phyloP scores from a whole-genome alignment of 495 filamentous ascomycete species.

The Melanomma pulvis-pyrius region DNA sequence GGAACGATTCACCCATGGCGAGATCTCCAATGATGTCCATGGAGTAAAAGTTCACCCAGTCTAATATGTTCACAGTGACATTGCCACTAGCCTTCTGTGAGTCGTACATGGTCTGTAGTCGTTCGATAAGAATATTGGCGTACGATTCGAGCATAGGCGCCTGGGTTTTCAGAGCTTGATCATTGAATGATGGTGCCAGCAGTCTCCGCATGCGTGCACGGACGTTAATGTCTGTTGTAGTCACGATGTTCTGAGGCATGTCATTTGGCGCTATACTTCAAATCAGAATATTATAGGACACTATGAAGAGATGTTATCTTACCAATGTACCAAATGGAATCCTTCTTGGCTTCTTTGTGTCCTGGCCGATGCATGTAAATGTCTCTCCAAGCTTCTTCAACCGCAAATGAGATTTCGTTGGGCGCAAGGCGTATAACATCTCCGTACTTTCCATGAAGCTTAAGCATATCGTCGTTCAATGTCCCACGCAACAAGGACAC shows the following conservation, averaged over 20 bases:
- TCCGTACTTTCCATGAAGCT: conserved; percentile 24
- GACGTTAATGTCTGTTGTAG: conserved; percentile 9
- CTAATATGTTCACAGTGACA: conserved; percentile 34
- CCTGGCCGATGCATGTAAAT: conserved; percentile 39
- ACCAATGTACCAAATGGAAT: conserved; percentile 27
- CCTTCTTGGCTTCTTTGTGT: conserved; percentile 29
- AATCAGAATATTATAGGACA: too few relatives aligned
- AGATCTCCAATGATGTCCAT: conserved; percentile 46
- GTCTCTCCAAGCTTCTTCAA: conserved; percentile 39
- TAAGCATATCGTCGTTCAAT: conserved; percentile 4
- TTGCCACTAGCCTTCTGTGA: conserved; percentile 2
- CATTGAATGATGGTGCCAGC: conserved; percentile 12
- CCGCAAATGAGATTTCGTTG: conserved; percentile 43
- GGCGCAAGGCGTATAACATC: conserved; percentile 40
- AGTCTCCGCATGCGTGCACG: conserved; percentile 13
- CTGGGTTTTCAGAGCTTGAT: conserved; percentile 23
- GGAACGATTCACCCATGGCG: conserved; percentile 43
- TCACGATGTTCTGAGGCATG: conserved; percentile 20
- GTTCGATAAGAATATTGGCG: conserved; percentile 36
- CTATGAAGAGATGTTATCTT: background rate
- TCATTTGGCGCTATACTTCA: conserved; percentile 1
- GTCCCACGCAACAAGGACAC: conserved; percentile 11
- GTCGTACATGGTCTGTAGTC: conserved; percentile 22
- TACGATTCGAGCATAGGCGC: conserved; percentile 38
- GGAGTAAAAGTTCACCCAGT: conserved; percentile 42